Conservation (phyloP, 495 filamentous ascomycete genomes). For the Talaromyces stipitatus region DNA sequence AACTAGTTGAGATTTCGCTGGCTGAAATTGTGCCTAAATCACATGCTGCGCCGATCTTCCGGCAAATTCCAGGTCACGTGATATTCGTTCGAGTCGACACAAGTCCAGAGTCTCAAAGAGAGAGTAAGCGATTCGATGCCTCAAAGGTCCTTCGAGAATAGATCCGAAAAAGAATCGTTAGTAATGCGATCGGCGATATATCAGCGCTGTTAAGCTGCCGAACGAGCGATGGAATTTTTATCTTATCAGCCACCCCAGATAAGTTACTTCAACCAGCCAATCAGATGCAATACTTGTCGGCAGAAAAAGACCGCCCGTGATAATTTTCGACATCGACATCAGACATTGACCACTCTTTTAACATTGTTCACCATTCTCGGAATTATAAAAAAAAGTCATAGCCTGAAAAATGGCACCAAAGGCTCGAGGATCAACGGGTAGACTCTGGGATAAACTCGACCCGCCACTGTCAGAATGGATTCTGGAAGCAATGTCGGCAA, state of each 20-base stretch:
- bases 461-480: slow-evolving; percentile 86
- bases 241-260: slow-evolving; percentile 1
- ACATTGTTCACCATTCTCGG: background rate
- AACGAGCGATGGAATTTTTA: background rate
- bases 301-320: slow-evolving; percentile 1
- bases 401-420: slow-evolving; percentile 25
- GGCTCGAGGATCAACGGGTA: slow-evolving; percentile 26
- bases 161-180: background rate
- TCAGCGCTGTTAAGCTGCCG: background rate
- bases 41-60: slow-evolving; percentile 3
- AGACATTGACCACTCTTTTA: background rate
- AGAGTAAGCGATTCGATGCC: background rate
- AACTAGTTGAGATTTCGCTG: background rate
- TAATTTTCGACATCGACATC: slow-evolving; percentile 5
- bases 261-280: background rate
- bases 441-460: slow-evolving; percentile 74
- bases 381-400: background rate
- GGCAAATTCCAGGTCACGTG: slow-evolving; percentile 4
- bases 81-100: background rate
- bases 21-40: slow-evolving; percentile 3
- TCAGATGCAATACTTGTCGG: background rate
- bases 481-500: slow-evolving; percentile 70
- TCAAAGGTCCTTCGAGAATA: background rate
- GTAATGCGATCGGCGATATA: background rate
- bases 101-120: too few species aligned